Percentiles rank a stretch among this genome's conserved stretches.
phyloP scores from a whole-genome alignment of 805 yeast species.

The Wickerhamiella sorbophila region DNA sequence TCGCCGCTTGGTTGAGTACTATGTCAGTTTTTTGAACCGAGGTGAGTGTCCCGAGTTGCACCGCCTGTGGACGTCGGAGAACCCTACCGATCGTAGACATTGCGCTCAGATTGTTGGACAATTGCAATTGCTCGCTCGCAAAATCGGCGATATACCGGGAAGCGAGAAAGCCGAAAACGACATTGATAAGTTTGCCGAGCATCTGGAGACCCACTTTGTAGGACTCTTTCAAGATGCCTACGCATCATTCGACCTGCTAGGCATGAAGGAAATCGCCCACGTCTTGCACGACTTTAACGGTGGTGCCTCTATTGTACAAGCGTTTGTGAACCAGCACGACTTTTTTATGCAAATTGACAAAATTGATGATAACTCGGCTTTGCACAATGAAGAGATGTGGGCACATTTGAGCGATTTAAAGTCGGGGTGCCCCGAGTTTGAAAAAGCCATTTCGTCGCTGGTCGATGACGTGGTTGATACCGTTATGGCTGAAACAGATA shows the following conservation, averaged over 20 bases:
- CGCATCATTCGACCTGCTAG: slow-evolving; percentile 47
- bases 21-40: slow-evolving; percentile 56
- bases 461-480: slow-evolving; percentile 44
- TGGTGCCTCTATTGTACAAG: slow-evolving; percentile 67
- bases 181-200: slow-evolving; percentile 60
- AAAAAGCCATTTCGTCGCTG: slow-evolving; percentile 37
- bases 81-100: slow-evolving; percentile 40
- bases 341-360: slow-evolving; percentile 40
- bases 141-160: slow-evolving; percentile 30
- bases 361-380: slow-evolving; percentile 21
- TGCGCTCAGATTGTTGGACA: slow-evolving; percentile 61
- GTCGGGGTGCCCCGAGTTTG: slow-evolving; percentile 34
- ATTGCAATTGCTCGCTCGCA: slow-evolving; percentile 47
- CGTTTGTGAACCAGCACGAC: slow-evolving; percentile 68
- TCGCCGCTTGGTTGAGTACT: slow-evolving; percentile 59
- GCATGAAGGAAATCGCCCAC: slow-evolving; percentile 60
- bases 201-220: slow-evolving; percentile 58
- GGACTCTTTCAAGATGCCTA: slow-evolving; percentile 63
- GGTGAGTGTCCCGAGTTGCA: slow-evolving; percentile 42
- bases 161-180: slow-evolving; percentile 23
- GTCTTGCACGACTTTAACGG: slow-evolving; percentile 70
- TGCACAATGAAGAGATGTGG: slow-evolving; percentile 33
- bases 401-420: slow-evolving; percentile 44
- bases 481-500: slow-evolving; percentile 55
- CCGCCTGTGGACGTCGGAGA: slow-evolving; percentile 35